Evolutionary conservation across 306 rosid species (phyloP).

Genomic region (Datisca glomerata): DNA sequence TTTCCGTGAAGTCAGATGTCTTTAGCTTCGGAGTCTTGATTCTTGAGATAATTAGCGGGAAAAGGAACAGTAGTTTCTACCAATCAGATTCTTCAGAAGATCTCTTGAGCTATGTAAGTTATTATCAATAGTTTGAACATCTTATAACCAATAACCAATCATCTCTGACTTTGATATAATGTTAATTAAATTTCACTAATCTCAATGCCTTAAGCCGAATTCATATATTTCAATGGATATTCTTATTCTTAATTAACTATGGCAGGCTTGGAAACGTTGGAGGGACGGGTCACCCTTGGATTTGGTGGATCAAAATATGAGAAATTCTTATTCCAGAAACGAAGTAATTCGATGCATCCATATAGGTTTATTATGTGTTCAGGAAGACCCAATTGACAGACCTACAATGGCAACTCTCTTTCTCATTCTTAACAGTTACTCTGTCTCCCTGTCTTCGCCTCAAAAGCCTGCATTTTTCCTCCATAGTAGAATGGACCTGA

Average conservation of each 20-base stretch:
- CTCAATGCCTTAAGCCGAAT: background rate
- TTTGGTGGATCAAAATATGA: background rate
- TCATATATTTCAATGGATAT: background rate
- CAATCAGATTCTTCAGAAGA: background rate
- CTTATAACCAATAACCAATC: background rate
- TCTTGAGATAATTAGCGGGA: too few relatives aligned
- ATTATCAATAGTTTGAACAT: background rate
- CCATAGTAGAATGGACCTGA: background rate
- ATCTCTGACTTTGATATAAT: background rate
- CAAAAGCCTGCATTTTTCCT: background rate
- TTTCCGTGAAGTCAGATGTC: too few relatives aligned
- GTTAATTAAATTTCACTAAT: background rate
- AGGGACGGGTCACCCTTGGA: background rate
- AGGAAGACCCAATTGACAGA: too few relatives aligned
- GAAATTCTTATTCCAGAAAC: background rate
- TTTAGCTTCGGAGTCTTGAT: too few relatives aligned
- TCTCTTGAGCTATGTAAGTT: background rate
- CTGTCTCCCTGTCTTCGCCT: background rate
- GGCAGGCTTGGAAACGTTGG: background rate
- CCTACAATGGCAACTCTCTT: background rate
- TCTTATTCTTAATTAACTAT: background rate
- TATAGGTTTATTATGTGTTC: too few relatives aligned
- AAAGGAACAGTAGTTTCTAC: background rate
- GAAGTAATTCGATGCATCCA: too few relatives aligned
- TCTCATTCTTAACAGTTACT: background rate